A percentile compares a stretch with the other conserved stretches of the same genome.
Conservation (phyloP, 75 land plant species). For the Cunninghamia lanceolata region DNA sequence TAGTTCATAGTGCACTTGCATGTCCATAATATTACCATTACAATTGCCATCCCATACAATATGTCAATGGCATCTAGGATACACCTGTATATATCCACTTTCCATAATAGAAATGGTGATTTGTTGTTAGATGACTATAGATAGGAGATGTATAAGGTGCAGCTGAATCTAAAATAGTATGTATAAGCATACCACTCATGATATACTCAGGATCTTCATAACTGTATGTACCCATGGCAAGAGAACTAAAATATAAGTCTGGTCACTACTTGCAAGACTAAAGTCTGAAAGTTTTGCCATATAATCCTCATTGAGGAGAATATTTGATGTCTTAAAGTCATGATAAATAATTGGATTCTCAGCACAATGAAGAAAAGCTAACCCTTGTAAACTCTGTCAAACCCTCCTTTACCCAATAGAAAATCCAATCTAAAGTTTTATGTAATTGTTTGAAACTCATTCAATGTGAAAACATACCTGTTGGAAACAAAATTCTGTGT, state of each 20-base stretch:
- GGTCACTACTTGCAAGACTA: slow-evolving; percentile 11
- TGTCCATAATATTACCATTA: no score
- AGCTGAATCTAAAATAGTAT: no score
- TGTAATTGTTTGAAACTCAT: slow-evolving; percentile 37
- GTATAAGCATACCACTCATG: slow-evolving; percentile 5
- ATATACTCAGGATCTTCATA: no score
- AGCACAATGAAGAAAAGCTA: slow-evolving; percentile 66
- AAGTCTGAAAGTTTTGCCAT: slow-evolving; percentile 12
- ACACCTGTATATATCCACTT: no score
- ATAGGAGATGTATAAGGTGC: not conserved
- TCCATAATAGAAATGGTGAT: no score
- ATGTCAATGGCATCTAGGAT: no score
- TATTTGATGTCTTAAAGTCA: slow-evolving; percentile 69
- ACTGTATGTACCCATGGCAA: slow-evolving; percentile 10
- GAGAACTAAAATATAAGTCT: slow-evolving; percentile 10
- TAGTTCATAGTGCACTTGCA: no score
- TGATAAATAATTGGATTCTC: slow-evolving; percentile 59
- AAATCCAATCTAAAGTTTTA: slow-evolving; percentile 28
- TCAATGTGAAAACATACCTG: slow-evolving; percentile 29
- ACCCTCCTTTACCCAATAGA: slow-evolving; percentile 56
- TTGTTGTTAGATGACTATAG: no score
- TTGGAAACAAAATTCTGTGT: slow-evolving; percentile 24
- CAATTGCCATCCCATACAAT: no score
- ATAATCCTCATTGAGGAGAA: slow-evolving; percentile 38
- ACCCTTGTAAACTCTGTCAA: slow-evolving; percentile 60